A percentile compares a stretch with the other conserved stretches of the same genome.
These are phyloP conservation scores for Morella rubra DNA, from an alignment of 306 rosid species.

Conservation along the genomic window DNA sequence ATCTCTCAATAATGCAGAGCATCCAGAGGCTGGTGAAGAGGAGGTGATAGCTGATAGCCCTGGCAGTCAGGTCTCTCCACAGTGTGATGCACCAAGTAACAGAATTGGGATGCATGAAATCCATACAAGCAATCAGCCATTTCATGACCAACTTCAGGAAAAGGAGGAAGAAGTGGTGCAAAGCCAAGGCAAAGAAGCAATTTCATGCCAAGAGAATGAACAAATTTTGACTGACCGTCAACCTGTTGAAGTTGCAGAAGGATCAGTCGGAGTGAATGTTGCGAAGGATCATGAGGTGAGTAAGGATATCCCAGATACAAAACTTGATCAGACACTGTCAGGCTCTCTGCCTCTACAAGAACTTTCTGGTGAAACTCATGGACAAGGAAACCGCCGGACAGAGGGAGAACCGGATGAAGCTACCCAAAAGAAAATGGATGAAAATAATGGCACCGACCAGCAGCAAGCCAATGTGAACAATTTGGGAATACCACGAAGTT, in stretches of 20 bases:
- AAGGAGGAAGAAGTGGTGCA: slow-evolving; percentile 31
- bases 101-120: slow-evolving; percentile 17
- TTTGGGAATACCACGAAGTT: slow-evolving; percentile 17
- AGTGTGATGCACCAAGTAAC: background rate
- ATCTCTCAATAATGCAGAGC: slow-evolving; percentile 23
- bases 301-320: slow-evolving; percentile 18
- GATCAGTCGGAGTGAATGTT: slow-evolving; percentile 19
- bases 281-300: slow-evolving; percentile 19
- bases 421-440: slow-evolving; percentile 23
- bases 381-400: background rate
- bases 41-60: slow-evolving; percentile 17
- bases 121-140: slow-evolving; percentile 24
- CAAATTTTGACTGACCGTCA: slow-evolving; percentile 32
- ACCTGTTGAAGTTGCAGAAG: slow-evolving; percentile 32
- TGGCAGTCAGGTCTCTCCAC: slow-evolving; percentile 15
- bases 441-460: slow-evolving; percentile 24
- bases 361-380: slow-evolving; percentile 13
- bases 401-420: slow-evolving; percentile 25
- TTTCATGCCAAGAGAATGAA: slow-evolving; percentile 31
- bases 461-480: slow-evolving; percentile 18
- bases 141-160: slow-evolving; percentile 23
- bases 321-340: slow-evolving; percentile 21
- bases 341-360: slow-evolving; percentile 24
- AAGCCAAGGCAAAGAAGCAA: slow-evolving; percentile 31
- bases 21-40: slow-evolving; percentile 30